Evolutionary conservation across 1,284 basidiomycete genomes (phyloP), one percentile per base, ranked within the genome.

Genomic region (Puccinia sorghi): DNA sequence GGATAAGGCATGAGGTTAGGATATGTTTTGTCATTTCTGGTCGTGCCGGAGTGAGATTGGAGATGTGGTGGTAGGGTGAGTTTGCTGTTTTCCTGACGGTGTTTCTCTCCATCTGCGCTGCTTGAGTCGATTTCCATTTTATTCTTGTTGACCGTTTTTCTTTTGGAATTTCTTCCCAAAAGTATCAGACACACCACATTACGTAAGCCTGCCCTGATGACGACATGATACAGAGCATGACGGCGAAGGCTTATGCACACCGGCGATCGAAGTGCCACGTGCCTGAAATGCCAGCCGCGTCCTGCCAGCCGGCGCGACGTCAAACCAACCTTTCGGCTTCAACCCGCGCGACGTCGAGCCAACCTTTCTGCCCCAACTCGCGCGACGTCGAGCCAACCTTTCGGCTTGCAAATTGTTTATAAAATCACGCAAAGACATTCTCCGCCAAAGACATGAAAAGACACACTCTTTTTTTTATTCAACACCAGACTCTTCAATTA

Each of bases 1-100:
- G 89, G 87, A 84, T 96, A 97, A 1, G 94, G 94, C 61, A 97
- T 76, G 70, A 85, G 81, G 71, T 77, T 80, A 74, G 80, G 57
- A 41, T 50, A 17, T 50, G 72, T 67, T 81, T 81, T 32, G 72
- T 75, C 46, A 57, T 37, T 54, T 80, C 79, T 43, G 80, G 80
- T 54, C 76, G 81, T 80, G 81, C 80, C 64, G 79, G 79, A 15
- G 66, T 81, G 75, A 15, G 32, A 41, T 48, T 69, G 75, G 52
- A 77, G 66, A 41, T 77, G 75, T 56, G 56, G 67, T 27, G 75
- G 75, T 20, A 77, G 61, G 20, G 9, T 59, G 8, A 1, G 7
- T 9, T 27, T 59, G 27, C 12, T 12, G 15, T n/a, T 59, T 37
- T 37, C 37, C 32, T n/a, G 59, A n/a, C 37, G 59, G 32, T 27